These are phyloP conservation scores for Eremomyces bilateralis DNA, from an alignment of 495 filamentous ascomycete species.

Conservation along the genomic window DNA sequence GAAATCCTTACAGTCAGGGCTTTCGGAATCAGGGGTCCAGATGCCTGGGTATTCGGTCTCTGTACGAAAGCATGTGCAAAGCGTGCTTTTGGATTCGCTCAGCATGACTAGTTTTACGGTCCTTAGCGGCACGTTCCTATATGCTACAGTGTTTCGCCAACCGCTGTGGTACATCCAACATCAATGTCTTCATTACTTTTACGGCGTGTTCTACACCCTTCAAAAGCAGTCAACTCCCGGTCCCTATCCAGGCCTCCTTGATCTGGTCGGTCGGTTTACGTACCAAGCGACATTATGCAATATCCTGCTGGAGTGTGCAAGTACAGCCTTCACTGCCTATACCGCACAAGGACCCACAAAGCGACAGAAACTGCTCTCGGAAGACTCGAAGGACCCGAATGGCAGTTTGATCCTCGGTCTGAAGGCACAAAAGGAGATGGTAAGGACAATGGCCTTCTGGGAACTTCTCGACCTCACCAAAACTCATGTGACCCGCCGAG, in stretches of 20 bases:
- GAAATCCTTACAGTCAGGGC: too few species aligned
- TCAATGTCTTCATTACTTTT: too few species aligned
- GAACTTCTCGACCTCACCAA: constrained; percentile 64
- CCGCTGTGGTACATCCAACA: too few species aligned
- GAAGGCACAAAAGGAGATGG: constrained; percentile 46
- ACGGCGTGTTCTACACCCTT: too few species aligned
- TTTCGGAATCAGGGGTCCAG: too few species aligned
- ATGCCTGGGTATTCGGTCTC: too few species aligned
- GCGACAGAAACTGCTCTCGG: constrained; percentile 59
- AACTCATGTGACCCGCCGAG: constrained; percentile 47
- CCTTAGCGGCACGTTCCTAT: too few species aligned
- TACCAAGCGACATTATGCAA: constrained; percentile 43
- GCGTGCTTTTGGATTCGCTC: too few species aligned
- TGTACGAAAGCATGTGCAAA: too few species aligned
- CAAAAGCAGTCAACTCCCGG: too few species aligned
- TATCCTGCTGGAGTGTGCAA: constrained; percentile 50
- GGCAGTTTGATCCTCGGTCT: constrained; percentile 71
- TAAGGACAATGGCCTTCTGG: constrained; percentile 67
- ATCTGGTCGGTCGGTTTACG: constrained; percentile 35
- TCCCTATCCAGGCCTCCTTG: constrained; percentile 23
- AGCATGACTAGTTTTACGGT: too few species aligned
- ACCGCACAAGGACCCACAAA: constrained; percentile 65
- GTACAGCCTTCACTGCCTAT: constrained; percentile 54
- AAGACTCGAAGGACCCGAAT: constrained; percentile 73
- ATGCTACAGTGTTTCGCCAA: too few species aligned